Conservation (phyloP, 805 yeast species). For the Zygosaccharomyces bailii region DNA sequence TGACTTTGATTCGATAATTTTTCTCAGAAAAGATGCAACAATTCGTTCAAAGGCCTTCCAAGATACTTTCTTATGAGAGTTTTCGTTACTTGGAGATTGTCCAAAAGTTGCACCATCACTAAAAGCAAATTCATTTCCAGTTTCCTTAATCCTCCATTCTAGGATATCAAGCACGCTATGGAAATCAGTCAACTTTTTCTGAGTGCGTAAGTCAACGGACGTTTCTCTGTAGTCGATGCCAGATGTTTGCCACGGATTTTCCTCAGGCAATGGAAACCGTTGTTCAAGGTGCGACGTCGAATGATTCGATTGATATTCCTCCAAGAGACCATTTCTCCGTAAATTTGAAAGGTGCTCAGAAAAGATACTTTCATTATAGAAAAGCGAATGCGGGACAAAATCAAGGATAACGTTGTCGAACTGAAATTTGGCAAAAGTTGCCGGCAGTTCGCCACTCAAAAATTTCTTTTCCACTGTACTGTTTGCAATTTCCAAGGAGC, state of each 20-base stretch:
- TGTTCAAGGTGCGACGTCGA: conserved; percentile 1
- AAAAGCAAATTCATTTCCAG: conserved; percentile 79
- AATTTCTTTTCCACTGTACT: conserved; percentile 77
- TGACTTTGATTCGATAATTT: conserved; percentile 64
- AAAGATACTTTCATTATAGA: conserved; percentile 35
- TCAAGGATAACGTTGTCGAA: conserved; percentile 36
- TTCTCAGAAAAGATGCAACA: conserved; percentile 69
- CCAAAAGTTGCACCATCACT: conserved; percentile 38
- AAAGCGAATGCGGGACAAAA: conserved; percentile 35
- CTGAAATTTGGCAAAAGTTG: conserved; percentile 74
- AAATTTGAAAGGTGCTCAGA: conserved; percentile 58
- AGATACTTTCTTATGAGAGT: conserved; percentile 51
- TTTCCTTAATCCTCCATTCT: conserved; percentile 70
- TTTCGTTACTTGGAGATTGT: conserved; percentile 34
- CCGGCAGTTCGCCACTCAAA: conserved; percentile 71
- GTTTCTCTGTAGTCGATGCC: conserved; percentile 74
- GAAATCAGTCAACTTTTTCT: conserved; percentile 71
- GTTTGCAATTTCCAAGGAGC: conserved; percentile 85
- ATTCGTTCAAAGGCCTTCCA: conserved; percentile 83
- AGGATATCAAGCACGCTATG: conserved; percentile 66
- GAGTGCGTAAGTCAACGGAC: conserved; percentile 75
- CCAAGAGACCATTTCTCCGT: conserved; percentile 57
- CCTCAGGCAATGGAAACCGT: conserved; percentile 2
- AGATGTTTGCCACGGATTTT: conserved; percentile 56
- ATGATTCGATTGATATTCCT: conserved; percentile 17